Percentiles rank a stretch among this genome's conserved stretches.
These are phyloP conservation scores for Saccharomyces hybrid DNA, from an alignment of 1,139 yeast species.

Conservation along the genomic window DNA sequence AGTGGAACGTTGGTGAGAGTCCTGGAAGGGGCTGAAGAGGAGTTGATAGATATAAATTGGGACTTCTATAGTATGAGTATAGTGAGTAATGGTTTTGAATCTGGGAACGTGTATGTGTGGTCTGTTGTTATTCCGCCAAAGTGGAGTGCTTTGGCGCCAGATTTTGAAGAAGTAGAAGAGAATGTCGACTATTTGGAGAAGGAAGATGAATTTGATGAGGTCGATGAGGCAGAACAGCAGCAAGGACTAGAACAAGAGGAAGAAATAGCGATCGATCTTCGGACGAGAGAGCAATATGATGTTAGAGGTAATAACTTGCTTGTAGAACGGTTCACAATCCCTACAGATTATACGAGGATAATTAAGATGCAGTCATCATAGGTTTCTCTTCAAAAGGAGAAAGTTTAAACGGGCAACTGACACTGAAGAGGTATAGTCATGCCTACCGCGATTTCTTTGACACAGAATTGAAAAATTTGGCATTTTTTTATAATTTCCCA, in stretches of 20 bases:
- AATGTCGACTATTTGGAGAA: slow-evolving; percentile 80
- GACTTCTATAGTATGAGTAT: slow-evolving; percentile 66
- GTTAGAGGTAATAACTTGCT: slow-evolving; percentile 48
- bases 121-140: slow-evolving; percentile 76
- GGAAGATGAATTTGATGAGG: slow-evolving; percentile 88
- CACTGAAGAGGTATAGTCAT: background rate
- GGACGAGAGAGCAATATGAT: slow-evolving; percentile 52
- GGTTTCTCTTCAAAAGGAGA: background rate
- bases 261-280: slow-evolving; percentile 60
- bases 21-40: slow-evolving; percentile 86
- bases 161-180: slow-evolving; percentile 89
- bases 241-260: slow-evolving; percentile 60
- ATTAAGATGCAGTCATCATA: slow-evolving; percentile 15
- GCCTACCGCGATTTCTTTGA: background rate
- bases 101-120: slow-evolving; percentile 81
- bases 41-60: slow-evolving; percentile 79
- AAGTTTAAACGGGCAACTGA: background rate
- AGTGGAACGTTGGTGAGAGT: slow-evolving; percentile 84
- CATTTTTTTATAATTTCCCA: background rate
- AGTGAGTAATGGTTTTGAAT: slow-evolving; percentile 83
- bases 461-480: background rate
- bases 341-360: slow-evolving; percentile 29
- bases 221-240: slow-evolving; percentile 53
- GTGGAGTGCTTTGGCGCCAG: slow-evolving; percentile 97
- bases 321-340: slow-evolving; percentile 22